Evolutionary conservation across 768 basidiomycete genomes (phyloP).

Genomic region (Leccinum fibrillosum): DNA sequence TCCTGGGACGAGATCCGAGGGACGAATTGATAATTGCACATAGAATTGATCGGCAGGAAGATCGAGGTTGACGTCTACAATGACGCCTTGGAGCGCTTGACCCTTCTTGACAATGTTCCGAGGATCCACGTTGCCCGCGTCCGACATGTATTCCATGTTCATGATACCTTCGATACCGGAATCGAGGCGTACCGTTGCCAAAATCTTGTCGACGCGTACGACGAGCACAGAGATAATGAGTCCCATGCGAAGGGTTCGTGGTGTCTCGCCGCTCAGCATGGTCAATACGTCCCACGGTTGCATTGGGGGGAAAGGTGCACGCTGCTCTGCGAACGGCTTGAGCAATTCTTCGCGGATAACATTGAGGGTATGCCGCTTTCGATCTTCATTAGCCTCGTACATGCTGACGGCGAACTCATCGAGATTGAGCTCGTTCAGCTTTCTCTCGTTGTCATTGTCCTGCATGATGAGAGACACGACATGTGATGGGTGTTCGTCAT

Average conservation of each 20-base stretch:
- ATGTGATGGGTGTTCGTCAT: slow-evolving; percentile 88
- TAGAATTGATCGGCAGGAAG: slow-evolving; percentile 58
- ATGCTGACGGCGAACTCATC: slow-evolving; percentile 96
- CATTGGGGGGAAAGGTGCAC: slow-evolving; percentile 62
- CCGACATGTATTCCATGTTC: slow-evolving; percentile 53
- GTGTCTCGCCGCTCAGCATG: slow-evolving; percentile 94
- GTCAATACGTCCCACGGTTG: slow-evolving; percentile 80
- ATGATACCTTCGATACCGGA: slow-evolving; percentile 90
- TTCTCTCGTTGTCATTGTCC: slow-evolving; percentile 72
- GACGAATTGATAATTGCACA: slow-evolving; percentile 74
- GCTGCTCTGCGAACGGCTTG: slow-evolving; percentile 73
- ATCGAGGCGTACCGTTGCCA: slow-evolving; percentile 75
- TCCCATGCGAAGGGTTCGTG: slow-evolving; percentile 69
- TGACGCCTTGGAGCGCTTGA: slow-evolving; percentile 75
- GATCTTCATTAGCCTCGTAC: slow-evolving; percentile 75
- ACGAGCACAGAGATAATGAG: slow-evolving; percentile 79
- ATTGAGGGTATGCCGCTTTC: slow-evolving; percentile 87
- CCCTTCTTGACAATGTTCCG: slow-evolving; percentile 64
- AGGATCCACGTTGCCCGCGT: slow-evolving; percentile 38
- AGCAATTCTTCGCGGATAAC: slow-evolving; percentile 85
- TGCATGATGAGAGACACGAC: slow-evolving; percentile 85
- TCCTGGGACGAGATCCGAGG: slow-evolving; percentile 55
- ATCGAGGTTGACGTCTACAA: slow-evolving; percentile 68
- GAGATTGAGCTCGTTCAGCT: slow-evolving; percentile 86
- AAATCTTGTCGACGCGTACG: slow-evolving; percentile 42